A percentile compares a stretch with the other conserved stretches of the same genome.
phyloP scores from a whole-genome alignment of 2,329 filamentous ascomycete species.

The Ophiostoma australiae region DNA sequence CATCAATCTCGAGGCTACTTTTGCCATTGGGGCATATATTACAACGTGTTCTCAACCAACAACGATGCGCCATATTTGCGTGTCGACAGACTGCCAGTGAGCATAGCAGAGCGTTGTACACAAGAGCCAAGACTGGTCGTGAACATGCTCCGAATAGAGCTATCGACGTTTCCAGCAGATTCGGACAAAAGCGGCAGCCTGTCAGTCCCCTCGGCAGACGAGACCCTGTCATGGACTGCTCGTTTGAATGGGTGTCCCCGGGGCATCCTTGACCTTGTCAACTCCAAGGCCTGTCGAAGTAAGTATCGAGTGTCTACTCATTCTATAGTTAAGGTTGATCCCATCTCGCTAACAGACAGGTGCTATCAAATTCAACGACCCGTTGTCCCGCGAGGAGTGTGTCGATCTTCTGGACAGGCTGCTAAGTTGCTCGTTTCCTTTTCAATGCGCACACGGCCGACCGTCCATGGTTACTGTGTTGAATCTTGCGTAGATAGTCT shows the following conservation, averaged over 20 bases:
- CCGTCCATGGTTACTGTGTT: slow-evolving; percentile 61
- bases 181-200: slow-evolving; percentile 47
- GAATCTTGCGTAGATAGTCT: slow-evolving; percentile 39
- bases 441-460: slow-evolving; percentile 77
- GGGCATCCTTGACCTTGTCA: slow-evolving; percentile 69
- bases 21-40: slow-evolving; percentile 67
- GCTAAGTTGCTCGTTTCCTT: slow-evolving; percentile 64
- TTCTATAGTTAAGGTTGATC: no score
- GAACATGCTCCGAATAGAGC: slow-evolving; percentile 36
- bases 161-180: slow-evolving; percentile 38
- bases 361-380: slow-evolving; percentile 83
- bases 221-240: not conserved
- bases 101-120: slow-evolving; percentile 71
- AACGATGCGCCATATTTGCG: slow-evolving; percentile 35
- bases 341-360: slow-evolving; percentile 32
- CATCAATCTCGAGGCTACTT: slow-evolving; percentile 53
- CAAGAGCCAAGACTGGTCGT: slow-evolving; percentile 66
- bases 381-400: slow-evolving; percentile 55
- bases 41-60: slow-evolving; percentile 37
- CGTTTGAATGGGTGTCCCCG: slow-evolving; percentile 65
- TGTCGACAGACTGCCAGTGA: slow-evolving; percentile 60
- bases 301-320: not conserved
- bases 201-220: not conserved
- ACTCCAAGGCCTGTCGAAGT: slow-evolving; percentile 70
- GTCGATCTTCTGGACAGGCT: slow-evolving; percentile 51